phyloP scores from a whole-genome alignment of 164 flowering plant genomes.

The Euptelea pleiosperma region DNA sequence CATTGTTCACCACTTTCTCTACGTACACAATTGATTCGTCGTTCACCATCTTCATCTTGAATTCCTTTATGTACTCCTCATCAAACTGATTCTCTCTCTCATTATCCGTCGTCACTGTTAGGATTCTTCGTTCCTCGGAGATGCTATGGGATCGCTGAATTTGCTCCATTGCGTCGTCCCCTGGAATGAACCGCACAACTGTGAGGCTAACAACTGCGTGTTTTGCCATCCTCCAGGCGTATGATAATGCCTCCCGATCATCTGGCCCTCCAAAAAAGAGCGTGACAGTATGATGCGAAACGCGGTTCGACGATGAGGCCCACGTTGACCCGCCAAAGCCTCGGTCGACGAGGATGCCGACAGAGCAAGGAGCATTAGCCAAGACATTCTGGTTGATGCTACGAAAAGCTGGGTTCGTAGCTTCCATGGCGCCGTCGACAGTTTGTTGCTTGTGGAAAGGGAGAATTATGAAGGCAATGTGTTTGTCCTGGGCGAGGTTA shows the following conservation, averaged over 20 bases:
- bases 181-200: conserved; percentile 23
- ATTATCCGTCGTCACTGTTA: conserved; percentile 13
- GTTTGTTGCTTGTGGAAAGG: conserved; percentile 38
- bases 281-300: conserved; percentile 21
- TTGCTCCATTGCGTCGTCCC: conserved; percentile 8
- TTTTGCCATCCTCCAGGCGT: conserved; percentile 23
- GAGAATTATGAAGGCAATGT: conserved; percentile 26
- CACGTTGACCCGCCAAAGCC: conserved; percentile 31
- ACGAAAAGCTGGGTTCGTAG: conserved; percentile 18
- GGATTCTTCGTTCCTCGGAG: not conserved
- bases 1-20: conserved; percentile 23
- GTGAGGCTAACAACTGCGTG: conserved; percentile 21
- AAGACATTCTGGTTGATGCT: conserved; percentile 33
- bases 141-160: too few relatives aligned
- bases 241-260: conserved; percentile 36
- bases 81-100: conserved; percentile 25
- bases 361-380: conserved; percentile 34
- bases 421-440: conserved; percentile 31
- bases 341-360: conserved; percentile 32
- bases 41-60: too few relatives aligned
- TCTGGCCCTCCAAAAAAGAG: conserved; percentile 38
- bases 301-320: too few relatives aligned
- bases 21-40: conserved; percentile 16
- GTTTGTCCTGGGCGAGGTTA: conserved; percentile 33
- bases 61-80: conserved; percentile 21